phyloP scores from a whole-genome alignment of 192 early-diverging fungal species.

The Geosiphon pyriformis region DNA sequence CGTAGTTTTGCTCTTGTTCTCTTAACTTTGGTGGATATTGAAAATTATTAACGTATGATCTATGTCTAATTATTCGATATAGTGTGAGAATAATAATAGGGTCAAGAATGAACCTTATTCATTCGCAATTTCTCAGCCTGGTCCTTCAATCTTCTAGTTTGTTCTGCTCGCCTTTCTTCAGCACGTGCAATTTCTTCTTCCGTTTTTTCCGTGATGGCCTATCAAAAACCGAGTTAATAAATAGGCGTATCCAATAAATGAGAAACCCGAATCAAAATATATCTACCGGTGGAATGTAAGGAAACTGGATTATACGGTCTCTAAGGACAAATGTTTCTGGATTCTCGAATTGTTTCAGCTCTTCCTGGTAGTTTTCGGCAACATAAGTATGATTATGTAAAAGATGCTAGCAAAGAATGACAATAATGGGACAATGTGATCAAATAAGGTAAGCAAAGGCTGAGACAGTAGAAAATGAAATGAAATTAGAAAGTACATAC shows the following conservation, averaged over 20 bases:
- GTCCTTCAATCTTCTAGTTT: conserved; percentile 70
- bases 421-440: neutral
- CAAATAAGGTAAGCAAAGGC: no score
- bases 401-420: conserved; percentile 47
- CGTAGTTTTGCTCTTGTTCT: conserved; percentile 63
- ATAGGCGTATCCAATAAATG: neutral
- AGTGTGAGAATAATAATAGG: neutral
- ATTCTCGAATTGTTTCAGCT: conserved; percentile 60
- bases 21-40: conserved; percentile 40
- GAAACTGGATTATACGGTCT: conserved; percentile 78
- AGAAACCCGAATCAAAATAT: neutral
- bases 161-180: conserved; percentile 64
- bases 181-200: conserved; percentile 69
- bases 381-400: conserved; percentile 64
- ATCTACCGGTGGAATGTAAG: conserved; percentile 58
- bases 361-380: conserved; percentile 68
- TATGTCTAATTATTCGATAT: neutral
- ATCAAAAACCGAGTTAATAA: conserved; percentile 12
- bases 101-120: conserved; percentile 58
- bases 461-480: no score
- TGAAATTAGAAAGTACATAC: conserved; percentile 39
- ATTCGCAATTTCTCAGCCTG: conserved; percentile 73
- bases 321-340: conserved; percentile 52
- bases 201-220: conserved; percentile 64
- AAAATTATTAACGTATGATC: neutral